phyloP scores from a whole-genome alignment of 23 red algal species.

The Gracilaria domingensis region DNA sequence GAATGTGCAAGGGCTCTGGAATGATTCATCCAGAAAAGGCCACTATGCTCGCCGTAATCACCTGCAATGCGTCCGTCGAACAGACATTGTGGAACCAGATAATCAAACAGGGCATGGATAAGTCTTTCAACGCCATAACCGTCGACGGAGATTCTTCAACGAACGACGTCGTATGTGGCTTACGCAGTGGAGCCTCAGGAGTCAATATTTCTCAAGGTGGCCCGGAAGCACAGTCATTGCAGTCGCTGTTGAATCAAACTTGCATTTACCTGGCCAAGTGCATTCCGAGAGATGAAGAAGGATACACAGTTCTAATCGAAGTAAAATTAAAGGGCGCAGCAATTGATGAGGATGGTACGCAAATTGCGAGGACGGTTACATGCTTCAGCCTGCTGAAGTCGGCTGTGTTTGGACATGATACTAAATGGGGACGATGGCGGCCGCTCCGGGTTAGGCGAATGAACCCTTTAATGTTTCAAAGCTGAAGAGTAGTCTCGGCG shows the following conservation, averaged over 20 bases:
- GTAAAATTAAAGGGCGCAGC: slow-evolving; percentile 77
- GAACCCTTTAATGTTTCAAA: slow-evolving; percentile 61
- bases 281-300: slow-evolving; percentile 96
- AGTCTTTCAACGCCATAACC: slow-evolving; percentile 93
- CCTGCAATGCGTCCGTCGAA: slow-evolving; percentile 81
- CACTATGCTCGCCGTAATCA: slow-evolving; percentile 92
- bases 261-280: slow-evolving; percentile 82
- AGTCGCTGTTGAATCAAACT: slow-evolving; percentile 46
- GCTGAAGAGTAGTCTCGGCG: slow-evolving; percentile 79
- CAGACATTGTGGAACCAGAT: slow-evolving; percentile 56
- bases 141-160: slow-evolving; percentile 99
- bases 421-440: slow-evolving; percentile 98
- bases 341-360: slow-evolving; percentile 75
- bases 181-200: slow-evolving; percentile 78
- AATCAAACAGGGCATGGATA: slow-evolving; percentile 68
- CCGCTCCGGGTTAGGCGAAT: slow-evolving; percentile 81
- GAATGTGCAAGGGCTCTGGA: slow-evolving; percentile 97
- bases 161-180: slow-evolving; percentile 92
- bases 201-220: slow-evolving; percentile 23
- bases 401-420: slow-evolving; percentile 94
- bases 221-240: slow-evolving; percentile 38
- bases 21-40: slow-evolving; percentile 99
- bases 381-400: slow-evolving; percentile 84
- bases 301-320: slow-evolving; percentile 91
- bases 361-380: slow-evolving; percentile 77